Evolutionary conservation across 2,329 filamentous ascomycete genomes (phyloP), one percentile per base, ranked within the genome.

Genomic region (Arthrobotrys entomopaga): DNA sequence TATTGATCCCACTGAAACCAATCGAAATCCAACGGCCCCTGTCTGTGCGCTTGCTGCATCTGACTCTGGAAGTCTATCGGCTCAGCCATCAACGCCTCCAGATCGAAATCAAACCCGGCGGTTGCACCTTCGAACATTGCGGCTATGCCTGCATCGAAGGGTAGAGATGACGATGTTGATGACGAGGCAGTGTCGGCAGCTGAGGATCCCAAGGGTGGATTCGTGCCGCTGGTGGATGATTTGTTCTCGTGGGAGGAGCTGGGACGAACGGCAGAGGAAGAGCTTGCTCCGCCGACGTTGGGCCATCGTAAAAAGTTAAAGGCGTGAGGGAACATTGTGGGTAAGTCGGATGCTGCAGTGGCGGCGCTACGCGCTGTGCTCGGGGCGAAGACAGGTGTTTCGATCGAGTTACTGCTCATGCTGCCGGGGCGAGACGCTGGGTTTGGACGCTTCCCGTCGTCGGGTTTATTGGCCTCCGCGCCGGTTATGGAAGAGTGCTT

Each of bases 1-100:
- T 74, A 74, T 29, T 74, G 70, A 24, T 79, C 78, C 78, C 78
- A 79, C 48, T 77, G 76, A 64, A 79, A 78, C 78, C 78, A 79
- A 71, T 79, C 78, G 58, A 79, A 79, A 61, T 78, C 78, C 19
- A 79, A 53, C 13, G 78, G 78, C 1, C 78, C 78, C 22, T 77
- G 76, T 57, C 76, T 40, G 20, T 71, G 76, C 8, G 77, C 78
- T 60, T 78, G 76, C 54, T 77, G 77, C 77, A 79, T 78, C 43
- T 77, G 77, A 60, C 76, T 75, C 54, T 78, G 77, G 48, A 79
- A 79, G 29, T 77, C 78, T 2, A 76, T 69, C 8, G 77, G 77
- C 29, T 79, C 76, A 16, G 74, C 77, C 77, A 78, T 78, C 13
- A 79, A 50, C 13, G 78, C 61, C 50, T 77, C 72, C 11, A 78